These are phyloP conservation scores for Trichophyton verrucosum DNA, from an alignment of 2,329 filamentous ascomycete species.

Conservation along the genomic window DNA sequence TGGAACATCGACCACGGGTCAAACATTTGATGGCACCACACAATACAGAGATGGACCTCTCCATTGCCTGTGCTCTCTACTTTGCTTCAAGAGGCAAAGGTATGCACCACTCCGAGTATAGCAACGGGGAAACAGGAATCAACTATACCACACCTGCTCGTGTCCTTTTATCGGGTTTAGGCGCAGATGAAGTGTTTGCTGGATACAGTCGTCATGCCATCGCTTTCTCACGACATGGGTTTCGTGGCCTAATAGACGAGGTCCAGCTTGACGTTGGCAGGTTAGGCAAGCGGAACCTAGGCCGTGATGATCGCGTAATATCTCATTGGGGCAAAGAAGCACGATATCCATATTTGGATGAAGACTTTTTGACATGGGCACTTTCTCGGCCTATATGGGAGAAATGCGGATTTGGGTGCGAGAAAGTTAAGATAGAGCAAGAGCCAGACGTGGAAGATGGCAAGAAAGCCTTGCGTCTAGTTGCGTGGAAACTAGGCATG, in stretches of 20 bases:
- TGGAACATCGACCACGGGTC: conserved; percentile 55
- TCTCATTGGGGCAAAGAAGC: conserved; percentile 81
- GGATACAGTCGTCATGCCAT: conserved; percentile 77
- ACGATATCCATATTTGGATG: conserved; percentile 82
- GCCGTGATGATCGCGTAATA: conserved; percentile 83
- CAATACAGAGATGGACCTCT: conserved; percentile 97
- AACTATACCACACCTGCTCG: conserved; percentile 59
- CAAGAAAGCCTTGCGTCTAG: conserved; percentile 66
- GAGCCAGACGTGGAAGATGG: conserved; percentile 51
- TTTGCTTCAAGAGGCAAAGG: conserved; percentile 74
- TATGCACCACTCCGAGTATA: conserved; percentile 24
- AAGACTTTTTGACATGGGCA: conserved; percentile 70
- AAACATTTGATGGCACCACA: conserved; percentile 77
- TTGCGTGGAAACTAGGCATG: conserved; percentile 66
- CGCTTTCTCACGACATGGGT: conserved; percentile 59
- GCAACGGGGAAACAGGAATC: conserved; percentile 13
- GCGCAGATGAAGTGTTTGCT: conserved; percentile 91
- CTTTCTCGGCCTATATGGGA: conserved; percentile 61
- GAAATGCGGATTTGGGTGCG: conserved; percentile 64
- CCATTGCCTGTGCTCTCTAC: conserved; percentile 85
- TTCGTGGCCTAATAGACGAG: conserved; percentile 62
- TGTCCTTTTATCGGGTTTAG: conserved; percentile 80
- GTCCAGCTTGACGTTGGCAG: conserved; percentile 73
- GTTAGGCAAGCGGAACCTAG: conserved; percentile 86
- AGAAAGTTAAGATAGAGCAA: conserved; percentile 9